Evolutionary conservation across 768 basidiomycete genomes (phyloP), one percentile per base, ranked within the genome.

Genomic region (Clavulina sp.): DNA sequence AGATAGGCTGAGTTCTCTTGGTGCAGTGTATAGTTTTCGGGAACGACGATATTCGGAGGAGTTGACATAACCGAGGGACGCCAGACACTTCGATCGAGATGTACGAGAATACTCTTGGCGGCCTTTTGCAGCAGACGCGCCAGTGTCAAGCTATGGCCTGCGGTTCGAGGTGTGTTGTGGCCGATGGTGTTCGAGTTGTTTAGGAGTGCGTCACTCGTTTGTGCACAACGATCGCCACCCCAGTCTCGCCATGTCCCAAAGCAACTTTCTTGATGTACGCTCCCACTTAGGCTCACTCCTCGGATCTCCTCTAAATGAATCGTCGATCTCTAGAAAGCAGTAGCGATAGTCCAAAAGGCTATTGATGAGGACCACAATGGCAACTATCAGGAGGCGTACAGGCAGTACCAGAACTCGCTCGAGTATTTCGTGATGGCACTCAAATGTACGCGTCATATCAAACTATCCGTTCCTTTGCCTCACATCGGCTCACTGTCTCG

Each of bases 401-500:
- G 85, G 69, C 76, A 80, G 57, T 95, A 95, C 68, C 81, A 84
- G 71, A 93, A 96, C 72, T 75, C 87, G 1, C 74, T 97, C 54
- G 95, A 99, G 63, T 99, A 93, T 64, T 99, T 99, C 66, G 88
- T 96, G 84, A 84, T 96, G 57, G 91, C 92, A 5, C 71, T 88
- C 63, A 92, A 91, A 66, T 92, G 89, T 91, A 57, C 53, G 77
- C 66, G 26, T 41, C 4, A 5, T 33, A 3, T 29, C 33, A 49
- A 13, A 9, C 24, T 18, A 49, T 23, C 30, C 34, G 7, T n/a
- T 49, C 18, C 13, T 13, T 21, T 7, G 9, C 29, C 5, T 28
- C 18, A 19, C 28, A 28, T 38, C 16, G 29, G n/a, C 51, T 52
- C 23, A 30, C 47, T 5, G 59, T 62, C 4, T 64, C 62, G 63